Base-by-base conservation (phyloP, 768 basidiomycete genomes). In the Coprinellus aureogranulatus region DNA sequence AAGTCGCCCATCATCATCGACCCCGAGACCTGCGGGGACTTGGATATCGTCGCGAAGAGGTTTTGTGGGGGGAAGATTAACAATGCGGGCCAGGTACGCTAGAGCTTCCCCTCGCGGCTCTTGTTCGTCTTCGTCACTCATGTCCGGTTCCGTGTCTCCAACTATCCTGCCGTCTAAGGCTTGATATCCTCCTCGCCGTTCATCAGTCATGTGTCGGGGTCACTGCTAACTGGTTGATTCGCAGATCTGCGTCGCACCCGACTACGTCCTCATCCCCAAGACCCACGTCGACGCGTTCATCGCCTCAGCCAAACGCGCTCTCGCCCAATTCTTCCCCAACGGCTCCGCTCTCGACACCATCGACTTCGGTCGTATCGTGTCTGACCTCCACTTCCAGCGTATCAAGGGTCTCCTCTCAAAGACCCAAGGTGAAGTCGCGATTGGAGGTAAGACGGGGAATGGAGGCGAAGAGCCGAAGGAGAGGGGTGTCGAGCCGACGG, bases 11-110 rank as follows among this genome's bases (percentile, higher is more conserved):
- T 77, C 10, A 71, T 79, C 51, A 64, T 80, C 26, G 77, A 78
- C 53, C 65, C 65, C 4, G 37, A 42, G 39, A 49, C 59, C 0
- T 53, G 39, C 22, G 57, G 57, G 10, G 62, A 67, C 54, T n/a
- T 61, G 25, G 59, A 68, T 61, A 58, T 86, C 30, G 80, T 83
- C 0, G 89, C 88, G 2, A 82, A 80, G 64, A 80, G 89, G 8
- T 78, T 88, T 31, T 68, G 89, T 26, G 87, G 82, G 80, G 88
- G 84, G 1, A 90, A 90, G 68, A 72, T 72, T 9, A 75, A 71
- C 57, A 90, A 90, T 60, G 75, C 82, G 1, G 89, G 89, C 9
- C 88, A 89, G 77, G 82, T 76, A 44, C 53, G 68, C 50, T n/a
- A n/a, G n/a, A n/a, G n/a, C n/a, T n/a, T n/a, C n/a, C n/a, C n/a